phyloP scores from a whole-genome alignment of 371 early-diverging fungal genomes.

The Coemansia sp. region DNA sequence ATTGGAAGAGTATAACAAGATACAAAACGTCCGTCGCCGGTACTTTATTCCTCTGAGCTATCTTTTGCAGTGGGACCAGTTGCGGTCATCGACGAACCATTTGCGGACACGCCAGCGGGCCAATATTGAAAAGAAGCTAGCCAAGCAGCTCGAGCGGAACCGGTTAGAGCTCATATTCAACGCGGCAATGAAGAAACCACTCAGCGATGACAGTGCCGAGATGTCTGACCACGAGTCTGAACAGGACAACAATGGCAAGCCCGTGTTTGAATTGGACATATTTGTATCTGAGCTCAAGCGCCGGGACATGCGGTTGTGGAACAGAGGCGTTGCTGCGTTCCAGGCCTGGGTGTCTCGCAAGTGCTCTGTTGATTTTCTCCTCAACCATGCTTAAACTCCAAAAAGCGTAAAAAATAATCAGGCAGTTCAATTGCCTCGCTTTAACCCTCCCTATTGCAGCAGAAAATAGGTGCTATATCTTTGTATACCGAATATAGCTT shows the following conservation, averaged over 20 bases:
- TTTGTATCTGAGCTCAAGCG: constrained; percentile 46
- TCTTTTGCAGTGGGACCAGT: constrained; percentile 43
- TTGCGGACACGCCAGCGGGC: constrained; percentile 16
- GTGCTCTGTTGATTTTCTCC: constrained; percentile 38
- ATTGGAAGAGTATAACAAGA: constrained; percentile 47
- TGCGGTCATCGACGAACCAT: background rate
- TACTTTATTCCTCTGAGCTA: constrained; percentile 48
- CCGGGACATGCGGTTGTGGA: constrained; percentile 36
- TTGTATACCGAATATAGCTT: too few species aligned
- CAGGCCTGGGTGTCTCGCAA: constrained; percentile 42
- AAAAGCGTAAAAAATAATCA: too few species aligned
- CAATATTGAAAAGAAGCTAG: constrained; percentile 41
- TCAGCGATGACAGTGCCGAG: background rate
- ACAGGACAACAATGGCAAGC: constrained; percentile 17
- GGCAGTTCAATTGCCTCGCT: too few species aligned
- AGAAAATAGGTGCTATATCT: too few species aligned
- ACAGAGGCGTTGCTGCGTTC: constrained; percentile 28
- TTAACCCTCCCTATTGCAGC: too few species aligned
- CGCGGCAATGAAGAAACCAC: background rate
- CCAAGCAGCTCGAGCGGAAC: constrained; percentile 36
- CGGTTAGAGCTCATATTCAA: constrained; percentile 37
- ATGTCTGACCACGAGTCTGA: constrained; percentile 12
- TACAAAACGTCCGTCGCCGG: constrained; percentile 40
- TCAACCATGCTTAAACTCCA: constrained; percentile 23
- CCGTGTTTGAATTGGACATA: constrained; percentile 43